A percentile compares a stretch with the other conserved stretches of the same genome.
These are phyloP conservation scores for Salix viminalis DNA, from an alignment of 345 rosid genomes.

Conservation along the genomic window DNA sequence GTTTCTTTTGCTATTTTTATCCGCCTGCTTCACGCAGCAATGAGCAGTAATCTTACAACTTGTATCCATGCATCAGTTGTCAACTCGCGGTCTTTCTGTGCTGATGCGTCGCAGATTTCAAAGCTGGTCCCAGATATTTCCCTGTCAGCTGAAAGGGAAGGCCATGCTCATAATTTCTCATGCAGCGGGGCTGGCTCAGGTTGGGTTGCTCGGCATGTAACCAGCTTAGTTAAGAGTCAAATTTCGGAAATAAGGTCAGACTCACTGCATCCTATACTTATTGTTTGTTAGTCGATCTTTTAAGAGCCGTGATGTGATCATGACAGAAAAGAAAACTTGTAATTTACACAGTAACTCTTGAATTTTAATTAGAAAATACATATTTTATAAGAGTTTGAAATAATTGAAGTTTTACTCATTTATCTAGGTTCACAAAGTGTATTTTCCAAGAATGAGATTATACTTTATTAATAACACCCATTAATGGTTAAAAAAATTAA, in stretches of 20 bases:
- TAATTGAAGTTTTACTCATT: no score
- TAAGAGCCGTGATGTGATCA: no score
- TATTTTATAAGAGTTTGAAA: fast-evolving
- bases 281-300: no score
- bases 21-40: no score
- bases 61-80: no score
- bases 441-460: no score
- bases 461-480: no score
- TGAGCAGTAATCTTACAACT: no score
- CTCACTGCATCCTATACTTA: not conserved
- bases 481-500: no score
- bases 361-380: no score
- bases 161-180: conserved; percentile 64
- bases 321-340: no score
- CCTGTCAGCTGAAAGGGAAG: conserved; percentile 67
- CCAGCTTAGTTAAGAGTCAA: conserved; percentile 47
- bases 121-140: conserved; percentile 48
- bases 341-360: fast-evolving
- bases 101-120: conserved; percentile 40
- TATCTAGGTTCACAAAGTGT: fast-evolving
- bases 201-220: conserved; percentile 67
- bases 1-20: no score
- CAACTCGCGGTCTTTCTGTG: not conserved
- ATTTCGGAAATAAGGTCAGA: not conserved
- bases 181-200: conserved; percentile 67